phyloP scores from a whole-genome alignment of 257 asterid genomes.

The Solanum lycopersicoides region DNA sequence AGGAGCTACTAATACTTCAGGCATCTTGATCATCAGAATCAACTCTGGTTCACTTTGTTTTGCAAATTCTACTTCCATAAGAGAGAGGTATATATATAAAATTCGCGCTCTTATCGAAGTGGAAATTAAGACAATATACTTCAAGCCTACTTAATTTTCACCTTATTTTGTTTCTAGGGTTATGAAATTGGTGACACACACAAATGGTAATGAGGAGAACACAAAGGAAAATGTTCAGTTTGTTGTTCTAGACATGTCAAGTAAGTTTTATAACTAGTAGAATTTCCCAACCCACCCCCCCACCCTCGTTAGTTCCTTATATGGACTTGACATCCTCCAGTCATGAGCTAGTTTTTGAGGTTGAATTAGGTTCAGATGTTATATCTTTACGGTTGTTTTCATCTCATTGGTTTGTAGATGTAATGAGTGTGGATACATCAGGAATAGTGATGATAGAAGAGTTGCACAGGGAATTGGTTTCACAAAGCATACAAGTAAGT shows the following conservation, averaged over 20 bases:
- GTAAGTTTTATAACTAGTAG: conserved; percentile 21
- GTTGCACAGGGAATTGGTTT: conserved; percentile 31
- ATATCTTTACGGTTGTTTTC: background rate
- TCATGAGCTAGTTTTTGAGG: too few species aligned
- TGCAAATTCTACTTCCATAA: conserved; percentile 61
- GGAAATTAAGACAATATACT: background rate
- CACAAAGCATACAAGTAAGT: conserved; percentile 34
- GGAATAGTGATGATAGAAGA: conserved; percentile 63
- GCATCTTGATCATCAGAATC: conserved; percentile 38
- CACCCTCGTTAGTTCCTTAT: too few species aligned
- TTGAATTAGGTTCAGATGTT: too few species aligned
- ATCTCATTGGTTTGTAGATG: conserved; percentile 25
- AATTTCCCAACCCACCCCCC: background rate
- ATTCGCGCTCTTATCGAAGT: too few species aligned
- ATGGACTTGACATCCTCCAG: too few species aligned
- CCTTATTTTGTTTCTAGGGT: conserved; percentile 21
- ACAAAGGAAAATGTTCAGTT: conserved; percentile 29
- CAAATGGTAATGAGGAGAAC: conserved; percentile 20
- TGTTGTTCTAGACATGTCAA: conserved; percentile 55
- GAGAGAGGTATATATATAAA: conserved; percentile 38
- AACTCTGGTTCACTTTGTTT: conserved; percentile 54
- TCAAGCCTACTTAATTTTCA: background rate
- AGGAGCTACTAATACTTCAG: conserved; percentile 26
- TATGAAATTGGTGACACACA: conserved; percentile 27
- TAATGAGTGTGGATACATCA: conserved; percentile 59